Conservation (phyloP, 202 grass and related monocot species). For the Schoenoplectus triqueter region DNA sequence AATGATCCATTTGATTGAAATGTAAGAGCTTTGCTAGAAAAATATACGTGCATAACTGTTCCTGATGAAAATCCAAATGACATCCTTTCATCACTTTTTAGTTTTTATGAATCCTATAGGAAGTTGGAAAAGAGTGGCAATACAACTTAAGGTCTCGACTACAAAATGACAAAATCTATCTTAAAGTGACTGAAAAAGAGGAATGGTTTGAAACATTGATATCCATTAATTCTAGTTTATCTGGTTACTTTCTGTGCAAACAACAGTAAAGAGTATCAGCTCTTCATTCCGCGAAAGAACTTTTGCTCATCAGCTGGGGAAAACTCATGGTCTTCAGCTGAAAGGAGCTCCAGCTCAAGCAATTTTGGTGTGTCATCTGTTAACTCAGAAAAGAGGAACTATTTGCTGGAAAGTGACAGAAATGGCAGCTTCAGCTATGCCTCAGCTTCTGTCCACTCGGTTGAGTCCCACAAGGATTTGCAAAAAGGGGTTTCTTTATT, state of each 20-base stretch:
- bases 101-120: not conserved
- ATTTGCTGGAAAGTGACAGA: constrained; percentile 54
- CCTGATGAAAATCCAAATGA: not conserved
- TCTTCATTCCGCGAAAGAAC: constrained; percentile 84
- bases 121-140: constrained; percentile 11
- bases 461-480: constrained; percentile 83
- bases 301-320: constrained; percentile 72
- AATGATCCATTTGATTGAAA: constrained; percentile 8
- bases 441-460: constrained; percentile 69
- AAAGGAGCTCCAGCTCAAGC: constrained; percentile 60
- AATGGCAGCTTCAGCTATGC: constrained; percentile 77
- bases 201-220: not conserved
- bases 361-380: constrained; percentile 87
- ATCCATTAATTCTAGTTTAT: not conserved
- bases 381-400: constrained; percentile 60
- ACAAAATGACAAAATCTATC: not conserved
- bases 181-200: not conserved
- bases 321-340: constrained; percentile 66
- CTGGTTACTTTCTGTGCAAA: constrained; percentile 24
- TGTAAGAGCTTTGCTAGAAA: constrained; percentile 15
- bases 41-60: not conserved
- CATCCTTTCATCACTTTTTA: not conserved
- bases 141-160: constrained; percentile 10
- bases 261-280: constrained; percentile 87
- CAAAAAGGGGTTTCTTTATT: constrained; percentile 83